Evolutionary conservation across 2,329 filamentous ascomycete species (phyloP), one percentile per base, ranked within the genome.

Genomic region (Rhexocercosporidium sp.): DNA sequence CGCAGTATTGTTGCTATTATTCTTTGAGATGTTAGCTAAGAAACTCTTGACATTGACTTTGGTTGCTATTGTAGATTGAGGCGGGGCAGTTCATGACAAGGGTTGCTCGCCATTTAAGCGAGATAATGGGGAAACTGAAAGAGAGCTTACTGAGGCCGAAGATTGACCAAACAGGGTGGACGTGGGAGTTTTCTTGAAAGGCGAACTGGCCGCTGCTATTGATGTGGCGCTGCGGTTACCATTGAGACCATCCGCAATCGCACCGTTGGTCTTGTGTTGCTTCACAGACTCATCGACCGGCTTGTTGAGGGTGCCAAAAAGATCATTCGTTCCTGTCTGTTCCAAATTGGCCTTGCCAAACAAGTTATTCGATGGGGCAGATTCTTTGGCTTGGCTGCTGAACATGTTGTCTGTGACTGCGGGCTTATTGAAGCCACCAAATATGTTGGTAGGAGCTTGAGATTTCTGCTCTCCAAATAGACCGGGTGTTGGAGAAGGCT

Each of bases 251-350:
- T 29, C 20, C 3, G 31, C 27, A 25, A 29, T n/a, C 11, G 25
- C 57, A 29, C 39, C 37, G 51, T 71, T 71, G 37, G 54, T 18
- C n/a, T 69, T 66, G 31, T 69, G 66, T 29, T 70, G 47, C 11
- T 66, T 60, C 25, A 67, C 56, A 16, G 62, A 63, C 16, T 68
- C 59, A 60, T 66, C 65, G 25, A 73, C 65, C 29, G 72, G 69
- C 62, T 73, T 71, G 47, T 72, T 72, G 25, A 73, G 62, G 53
- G 66, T 69, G 46, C 68, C 66, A 39, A 74, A 71, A 16, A 70
- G 34, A 22, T 70, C 66, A 8, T 49, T 63, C 22, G 61, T 61
- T 22, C 63, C 47, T 16, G 47, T 49, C 8, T 62, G n/a, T 39
- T 39, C 53, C 29, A 62, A 51, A 27, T 57, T 54, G 47, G 64